Conservation (phyloP, 345 rosid species). For the Combretum micranthum region DNA sequence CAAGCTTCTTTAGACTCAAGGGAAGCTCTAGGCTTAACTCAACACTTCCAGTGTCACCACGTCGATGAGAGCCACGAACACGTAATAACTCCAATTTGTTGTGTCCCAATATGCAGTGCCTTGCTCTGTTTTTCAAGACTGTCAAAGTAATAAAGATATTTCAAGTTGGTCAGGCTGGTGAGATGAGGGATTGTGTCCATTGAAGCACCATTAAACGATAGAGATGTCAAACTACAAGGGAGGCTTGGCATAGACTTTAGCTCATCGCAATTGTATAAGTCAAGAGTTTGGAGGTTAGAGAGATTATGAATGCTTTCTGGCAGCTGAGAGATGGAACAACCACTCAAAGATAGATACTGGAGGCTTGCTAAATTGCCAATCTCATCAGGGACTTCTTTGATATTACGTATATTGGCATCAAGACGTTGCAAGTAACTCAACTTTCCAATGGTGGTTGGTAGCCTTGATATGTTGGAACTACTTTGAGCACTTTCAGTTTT, state of each 20-base stretch:
- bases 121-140: no score
- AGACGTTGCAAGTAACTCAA: not conserved
- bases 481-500: not conserved
- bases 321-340: not conserved
- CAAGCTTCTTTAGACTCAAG: no score
- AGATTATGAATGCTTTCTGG: conserved; percentile 6
- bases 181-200: not conserved
- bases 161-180: no score
- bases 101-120: no score
- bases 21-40: no score
- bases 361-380: not conserved
- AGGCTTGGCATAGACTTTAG: not conserved
- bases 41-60: no score
- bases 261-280: not conserved
- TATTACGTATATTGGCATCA: not conserved
- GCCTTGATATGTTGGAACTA: not conserved
- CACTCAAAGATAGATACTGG: not conserved
- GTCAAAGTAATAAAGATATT: no score
- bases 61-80: no score
- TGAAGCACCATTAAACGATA: not conserved
- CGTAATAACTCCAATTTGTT: no score
- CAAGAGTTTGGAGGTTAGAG: not conserved
- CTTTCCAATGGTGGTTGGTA: conserved; percentile 10
- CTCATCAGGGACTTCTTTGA: not conserved
- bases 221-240: conserved; percentile 1